These are phyloP conservation scores for Xylogone sp. DNA, from an alignment of 2,329 filamentous ascomycete genomes.

Conservation along the genomic window DNA sequence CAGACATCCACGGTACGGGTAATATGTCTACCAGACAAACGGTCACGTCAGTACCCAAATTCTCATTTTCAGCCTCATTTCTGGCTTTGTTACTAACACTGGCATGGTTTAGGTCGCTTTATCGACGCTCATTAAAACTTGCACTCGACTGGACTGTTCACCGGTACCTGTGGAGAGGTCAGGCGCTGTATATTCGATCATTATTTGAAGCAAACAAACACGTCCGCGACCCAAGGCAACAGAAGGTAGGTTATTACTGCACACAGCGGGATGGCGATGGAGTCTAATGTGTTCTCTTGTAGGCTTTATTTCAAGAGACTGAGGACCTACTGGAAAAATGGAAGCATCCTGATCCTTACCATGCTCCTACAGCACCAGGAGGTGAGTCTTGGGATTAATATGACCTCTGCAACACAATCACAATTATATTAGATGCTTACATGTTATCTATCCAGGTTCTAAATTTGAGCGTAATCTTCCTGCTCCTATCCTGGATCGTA, in stretches of 20 bases:
- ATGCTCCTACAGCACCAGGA: slow-evolving; percentile 85
- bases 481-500: slow-evolving; percentile 74
- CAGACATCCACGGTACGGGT: background rate
- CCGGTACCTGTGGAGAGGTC: slow-evolving; percentile 88
- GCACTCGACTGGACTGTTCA: slow-evolving; percentile 94
- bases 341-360: slow-evolving; percentile 97
- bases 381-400: slow-evolving; percentile 49
- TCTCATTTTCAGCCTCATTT: background rate
- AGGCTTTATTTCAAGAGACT: slow-evolving; percentile 84
- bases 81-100: slow-evolving; percentile 8
- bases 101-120: slow-evolving; percentile 58
- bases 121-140: slow-evolving; percentile 89
- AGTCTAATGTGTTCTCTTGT: slow-evolving; percentile 11
- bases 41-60: slow-evolving; percentile 24
- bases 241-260: slow-evolving; percentile 49
- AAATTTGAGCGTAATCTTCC: slow-evolving; percentile 96
- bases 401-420: background rate
- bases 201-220: slow-evolving; percentile 92
- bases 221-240: slow-evolving; percentile 78
- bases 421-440: slow-evolving; percentile 6
- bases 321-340: slow-evolving; percentile 85
- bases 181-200: slow-evolving; percentile 91
- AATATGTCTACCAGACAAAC: slow-evolving; percentile 31
- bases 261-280: background rate
- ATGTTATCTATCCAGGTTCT: slow-evolving; percentile 56